Evolutionary conservation across 345 rosid genomes (phyloP).

Genomic region (Brassica nigra): DNA sequence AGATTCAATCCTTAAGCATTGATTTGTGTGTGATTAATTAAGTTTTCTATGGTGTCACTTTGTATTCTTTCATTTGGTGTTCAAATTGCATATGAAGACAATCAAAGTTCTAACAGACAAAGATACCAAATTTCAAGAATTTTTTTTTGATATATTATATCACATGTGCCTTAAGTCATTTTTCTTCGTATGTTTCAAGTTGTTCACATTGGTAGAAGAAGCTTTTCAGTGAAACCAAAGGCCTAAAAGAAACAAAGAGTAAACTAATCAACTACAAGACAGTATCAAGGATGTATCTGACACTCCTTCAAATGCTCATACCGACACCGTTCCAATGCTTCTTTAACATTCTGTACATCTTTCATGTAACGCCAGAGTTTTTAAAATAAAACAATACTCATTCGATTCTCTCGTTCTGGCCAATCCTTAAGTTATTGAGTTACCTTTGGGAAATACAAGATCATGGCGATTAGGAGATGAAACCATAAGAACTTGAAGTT

Average conservation of each 20-base stretch:
- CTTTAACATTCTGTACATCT: conserved; percentile 36
- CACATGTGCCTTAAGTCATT: conserved; percentile 18
- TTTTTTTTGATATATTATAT: not conserved
- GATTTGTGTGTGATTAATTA: conserved; percentile 29
- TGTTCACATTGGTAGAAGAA: conserved; percentile 22
- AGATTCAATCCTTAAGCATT: conserved; percentile 36
- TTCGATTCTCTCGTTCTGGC: conserved; percentile 43
- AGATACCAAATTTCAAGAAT: conserved; percentile 15
- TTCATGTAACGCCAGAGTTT: not conserved
- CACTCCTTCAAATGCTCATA: not conserved
- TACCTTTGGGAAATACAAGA: conserved; percentile 84
- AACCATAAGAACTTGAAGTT: conserved; percentile 71
- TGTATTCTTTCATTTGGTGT: conserved; percentile 32
- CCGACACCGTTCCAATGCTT: conserved; percentile 48
- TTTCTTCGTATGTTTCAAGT: conserved; percentile 14
- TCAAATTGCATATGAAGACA: conserved; percentile 13
- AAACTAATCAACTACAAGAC: conserved; percentile 18
- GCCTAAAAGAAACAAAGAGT: not conserved
- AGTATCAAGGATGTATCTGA: conserved; percentile 32
- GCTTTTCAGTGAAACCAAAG: conserved; percentile 19
- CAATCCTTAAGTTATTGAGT: conserved; percentile 69
- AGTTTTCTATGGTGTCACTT: conserved; percentile 3
- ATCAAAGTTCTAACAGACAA: conserved; percentile 30
- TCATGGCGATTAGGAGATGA: conserved; percentile 83
- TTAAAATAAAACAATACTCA: not conserved